Percentiles rank a stretch among this genome's conserved stretches.
Conservation (phyloP, 163 green algal species). For the Coccomyxa subellipsoidea region DNA sequence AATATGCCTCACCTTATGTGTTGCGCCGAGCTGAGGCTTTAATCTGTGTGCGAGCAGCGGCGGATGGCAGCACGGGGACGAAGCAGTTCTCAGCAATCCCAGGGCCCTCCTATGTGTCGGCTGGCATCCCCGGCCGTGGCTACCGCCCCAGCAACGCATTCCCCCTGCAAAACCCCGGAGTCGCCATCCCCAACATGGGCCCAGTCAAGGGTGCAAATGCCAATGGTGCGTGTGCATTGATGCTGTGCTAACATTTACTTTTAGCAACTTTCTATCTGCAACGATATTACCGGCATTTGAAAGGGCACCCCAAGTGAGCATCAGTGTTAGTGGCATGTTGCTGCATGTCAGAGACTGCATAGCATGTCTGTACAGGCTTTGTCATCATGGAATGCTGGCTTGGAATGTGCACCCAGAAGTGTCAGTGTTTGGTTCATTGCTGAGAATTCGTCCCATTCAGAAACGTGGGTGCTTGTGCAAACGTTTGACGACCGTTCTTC, state of each 20-base stretch:
- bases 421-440: no score
- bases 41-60: not conserved
- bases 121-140: not conserved
- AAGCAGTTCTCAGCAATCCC: constrained; percentile 2
- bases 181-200: not conserved
- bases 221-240: not conserved
- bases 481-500: no score
- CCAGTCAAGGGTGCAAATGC: not conserved
- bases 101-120: constrained; percentile 1
- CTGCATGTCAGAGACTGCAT: no score
- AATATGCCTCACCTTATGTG: not conserved
- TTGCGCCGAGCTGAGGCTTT: not conserved
- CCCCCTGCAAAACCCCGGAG: not conserved
- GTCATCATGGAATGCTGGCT: no score
- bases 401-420: no score
- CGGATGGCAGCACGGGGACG: not conserved
- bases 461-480: no score
- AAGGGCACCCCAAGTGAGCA: not conserved
- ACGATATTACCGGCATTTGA: no score
- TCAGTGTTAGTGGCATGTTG: not conserved
- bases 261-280: no score
- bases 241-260: not conserved
- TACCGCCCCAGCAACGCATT: not conserved
- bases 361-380: no score
- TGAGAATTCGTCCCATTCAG: no score